Evolutionary conservation across 2,329 filamentous ascomycete genomes (phyloP).

Genomic region (Blastomyces parvus): DNA sequence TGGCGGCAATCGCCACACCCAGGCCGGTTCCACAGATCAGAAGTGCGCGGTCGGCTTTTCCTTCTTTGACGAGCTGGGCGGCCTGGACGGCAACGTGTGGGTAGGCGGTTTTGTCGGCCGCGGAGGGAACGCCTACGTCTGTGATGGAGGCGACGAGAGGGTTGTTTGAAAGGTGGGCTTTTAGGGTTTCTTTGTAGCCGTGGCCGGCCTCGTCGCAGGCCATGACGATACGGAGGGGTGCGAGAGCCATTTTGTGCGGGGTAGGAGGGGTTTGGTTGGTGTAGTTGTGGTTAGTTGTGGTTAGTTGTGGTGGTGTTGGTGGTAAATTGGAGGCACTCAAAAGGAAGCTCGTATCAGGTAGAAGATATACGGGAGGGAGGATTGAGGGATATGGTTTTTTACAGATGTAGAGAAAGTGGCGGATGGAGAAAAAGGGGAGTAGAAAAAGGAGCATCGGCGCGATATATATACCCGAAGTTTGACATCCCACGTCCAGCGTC

Average conservation of each 20-base stretch:
- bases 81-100: constrained; percentile 68
- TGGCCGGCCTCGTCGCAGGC: constrained; percentile 65
- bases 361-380: background rate
- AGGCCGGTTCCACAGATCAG: constrained; percentile 80
- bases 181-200: constrained; percentile 69
- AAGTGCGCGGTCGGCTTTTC: constrained; percentile 62
- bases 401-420: background rate
- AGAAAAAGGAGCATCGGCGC: background rate
- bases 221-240: constrained; percentile 51
- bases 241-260: constrained; percentile 3
- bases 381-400: background rate
- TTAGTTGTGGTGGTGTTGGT: background rate
- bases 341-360: background rate
- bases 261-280: background rate
- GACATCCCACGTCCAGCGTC: background rate
- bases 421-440: background rate
- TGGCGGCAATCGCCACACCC: constrained; percentile 79
- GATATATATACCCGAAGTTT: background rate
- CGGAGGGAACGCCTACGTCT: constrained; percentile 62
- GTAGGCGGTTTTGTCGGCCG: constrained; percentile 69
- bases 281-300: background rate
- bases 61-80: constrained; percentile 44
- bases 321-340: background rate
- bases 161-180: constrained; percentile 59
- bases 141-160: constrained; percentile 56